Evolutionary conservation across 169 alveolate genomes (phyloP), one percentile per base, ranked within the genome.

Genomic region (Eimeria maxima): DNA sequence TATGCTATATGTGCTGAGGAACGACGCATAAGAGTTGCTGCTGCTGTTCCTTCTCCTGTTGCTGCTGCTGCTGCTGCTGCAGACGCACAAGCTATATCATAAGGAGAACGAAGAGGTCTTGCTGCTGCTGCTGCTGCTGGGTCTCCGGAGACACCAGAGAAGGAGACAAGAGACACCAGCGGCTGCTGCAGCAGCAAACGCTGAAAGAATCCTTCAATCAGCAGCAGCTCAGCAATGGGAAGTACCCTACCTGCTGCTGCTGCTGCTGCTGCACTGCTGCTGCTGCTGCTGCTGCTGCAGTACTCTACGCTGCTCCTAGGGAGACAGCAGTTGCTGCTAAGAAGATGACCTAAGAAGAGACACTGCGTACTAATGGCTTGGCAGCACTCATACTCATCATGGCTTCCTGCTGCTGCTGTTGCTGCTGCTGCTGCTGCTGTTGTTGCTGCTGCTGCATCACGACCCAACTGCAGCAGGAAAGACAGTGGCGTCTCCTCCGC

Each of bases 151-250:
- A 38, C 83, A 73, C 27, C 53, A 4, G 57, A 10, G n/a, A 55
- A n/a, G 20, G 91, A 47, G 74, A 83, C 76, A 55, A 83, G 74
- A 42, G 91, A 83, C 57, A 83, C 45, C 42, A 83, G 76, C 4
- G 91, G 91, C 91, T 83, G 91, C 91, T 83, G 91, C 91, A 83
- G 74, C 91, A 83, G 91, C 76, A 83, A 42, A 0, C 91, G 91
- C 6, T 83, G 76, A 42, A 83, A 83, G 91, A 83, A 83, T 3
- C 91, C 91, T 16, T 83, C 74, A 5, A n/a, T 22, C 91, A 83
- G 73, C 74, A 83, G 76, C 55, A 83, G 76, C 91, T 83, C 91
- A 38, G 91, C 91, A 47, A 83, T 38, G 11, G 91, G 91, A 14
- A 55, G 50, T 13, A 53, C 91, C 53, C 76, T 55, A 5, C 74